A percentile compares a stretch with the other conserved stretches of the same genome.
Evolutionary conservation across 768 basidiomycete species (phyloP).

Genomic region (Rhodotorula graminis): DNA sequence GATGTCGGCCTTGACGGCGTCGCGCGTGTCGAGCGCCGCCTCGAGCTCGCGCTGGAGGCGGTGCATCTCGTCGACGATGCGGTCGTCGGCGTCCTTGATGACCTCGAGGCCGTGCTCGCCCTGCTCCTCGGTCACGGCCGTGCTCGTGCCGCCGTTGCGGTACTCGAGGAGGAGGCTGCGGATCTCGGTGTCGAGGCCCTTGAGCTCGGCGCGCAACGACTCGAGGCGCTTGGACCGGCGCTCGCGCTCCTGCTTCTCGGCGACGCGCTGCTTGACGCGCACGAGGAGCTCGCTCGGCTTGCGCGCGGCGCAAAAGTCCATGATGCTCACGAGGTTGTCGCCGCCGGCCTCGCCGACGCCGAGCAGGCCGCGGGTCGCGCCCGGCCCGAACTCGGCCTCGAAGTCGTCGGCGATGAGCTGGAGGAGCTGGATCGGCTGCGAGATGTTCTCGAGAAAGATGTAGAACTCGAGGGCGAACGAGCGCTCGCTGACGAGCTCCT

Average conservation of each 20-base stretch:
- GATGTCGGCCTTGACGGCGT: slow-evolving; percentile 14
- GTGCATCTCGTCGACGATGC: not conserved
- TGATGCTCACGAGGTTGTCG: slow-evolving; percentile 31
- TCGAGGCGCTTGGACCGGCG: slow-evolving; percentile 9
- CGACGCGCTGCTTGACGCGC: slow-evolving; percentile 28
- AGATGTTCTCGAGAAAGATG: slow-evolving; percentile 38
- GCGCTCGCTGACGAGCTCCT: slow-evolving; percentile 26
- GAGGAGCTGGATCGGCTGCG: slow-evolving; percentile 34
- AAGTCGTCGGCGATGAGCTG: slow-evolving; percentile 39
- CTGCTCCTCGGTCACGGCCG: no score
- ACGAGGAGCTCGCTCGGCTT: slow-evolving; percentile 29
- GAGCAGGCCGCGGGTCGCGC: slow-evolving; percentile 30
- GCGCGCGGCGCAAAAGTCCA: slow-evolving; percentile 35
- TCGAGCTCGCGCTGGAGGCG: slow-evolving; percentile 22
- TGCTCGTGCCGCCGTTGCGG: not conserved
- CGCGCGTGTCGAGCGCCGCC: slow-evolving; percentile 12
- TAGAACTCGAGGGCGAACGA: slow-evolving; percentile 30
- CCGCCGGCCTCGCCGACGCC: slow-evolving; percentile 35
- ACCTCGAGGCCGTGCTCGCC: not conserved
- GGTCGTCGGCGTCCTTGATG: not conserved
- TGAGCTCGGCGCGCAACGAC: slow-evolving; percentile 1
- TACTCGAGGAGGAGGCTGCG: slow-evolving; percentile 27
- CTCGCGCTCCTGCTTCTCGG: slow-evolving; percentile 35
- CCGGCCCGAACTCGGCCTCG: slow-evolving; percentile 33
- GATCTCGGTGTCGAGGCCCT: slow-evolving; percentile 20